Base-by-base conservation (phyloP, 31 red algal genomes). In the Endocladia muricata region DNA sequence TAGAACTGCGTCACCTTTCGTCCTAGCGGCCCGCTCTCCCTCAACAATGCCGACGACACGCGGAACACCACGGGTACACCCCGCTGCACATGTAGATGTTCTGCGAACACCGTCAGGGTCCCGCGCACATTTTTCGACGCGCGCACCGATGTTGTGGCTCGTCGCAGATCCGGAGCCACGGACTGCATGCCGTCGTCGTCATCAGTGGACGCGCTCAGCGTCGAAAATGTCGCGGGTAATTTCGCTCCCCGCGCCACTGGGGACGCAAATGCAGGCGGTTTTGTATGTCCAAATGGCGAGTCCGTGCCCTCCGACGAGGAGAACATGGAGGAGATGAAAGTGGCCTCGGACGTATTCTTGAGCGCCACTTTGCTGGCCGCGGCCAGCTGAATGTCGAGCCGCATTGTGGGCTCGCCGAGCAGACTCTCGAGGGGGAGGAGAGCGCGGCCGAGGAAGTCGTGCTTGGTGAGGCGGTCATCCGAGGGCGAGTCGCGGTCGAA, bases 381-480 rank as follows among this genome's bases (percentile, higher is more conserved):
- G 58, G 33, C 40, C 37, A 88, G 74, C 1, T 39, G 62, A 38
- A 78, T 44, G 38, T 71, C 74, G 13, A 79, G 63, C 19, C 74
- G 74, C 33, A 65, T 35, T 42, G 70, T 21, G 8, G 73, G 49
- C 8, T 73, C 41, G 56, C 26, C 55, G n/a, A 88, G 55, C 49
- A 88, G 52, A n/a, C 57, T 41, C 29, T 55, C 32, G 36, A 88
- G 34, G 55, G 21, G 73, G 49, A 88, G 28, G 32, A 88, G 17
- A 17, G 84, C 84, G 37, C 72, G 66, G 66, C 84, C 84, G n/a
- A 88, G 63, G 37, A 88, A 88, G 54, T 88, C 84, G 39, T 88
- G 84, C 22, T 70, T 77, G 55, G 65, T 55, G 8, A 88, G 74
- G 1, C 29, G 31, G 65, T 35, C 22, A 41, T 55, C 61, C 56